Evolutionary conservation across 352 stramenopile genomes (phyloP).

Genomic region (Phytophthora agathidicida): DNA sequence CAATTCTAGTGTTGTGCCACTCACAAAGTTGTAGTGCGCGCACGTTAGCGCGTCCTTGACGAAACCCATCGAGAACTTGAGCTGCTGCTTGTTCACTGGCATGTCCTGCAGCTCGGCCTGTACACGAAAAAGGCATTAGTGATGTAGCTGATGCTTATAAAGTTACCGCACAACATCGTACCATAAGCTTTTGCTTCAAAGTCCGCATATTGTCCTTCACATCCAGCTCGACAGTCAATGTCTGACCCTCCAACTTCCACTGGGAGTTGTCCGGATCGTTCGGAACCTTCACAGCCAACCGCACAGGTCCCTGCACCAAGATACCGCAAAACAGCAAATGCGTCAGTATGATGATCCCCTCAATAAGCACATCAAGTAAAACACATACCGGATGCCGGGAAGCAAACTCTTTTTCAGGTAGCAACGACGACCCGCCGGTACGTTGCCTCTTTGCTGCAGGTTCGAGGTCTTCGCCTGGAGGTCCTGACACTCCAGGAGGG

Average conservation of each 20-base stretch:
- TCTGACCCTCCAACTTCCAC: slow-evolving; percentile 95
- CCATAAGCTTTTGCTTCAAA: slow-evolving; percentile 92
- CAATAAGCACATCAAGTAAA: slow-evolving; percentile 5
- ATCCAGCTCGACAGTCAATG: slow-evolving; percentile 87
- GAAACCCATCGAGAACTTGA: slow-evolving; percentile 93
- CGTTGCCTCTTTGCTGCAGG: slow-evolving; percentile 76
- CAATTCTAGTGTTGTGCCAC: slow-evolving; percentile 71
- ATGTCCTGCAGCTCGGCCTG: slow-evolving; percentile 88
- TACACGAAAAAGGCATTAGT: slow-evolving; percentile 4
- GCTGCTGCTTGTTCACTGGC: slow-evolving; percentile 96
- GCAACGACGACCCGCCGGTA: slow-evolving; percentile 57
- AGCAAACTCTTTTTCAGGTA: slow-evolving; percentile 86
- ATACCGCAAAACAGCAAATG: slow-evolving; percentile 6
- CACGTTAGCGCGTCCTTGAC: slow-evolving; percentile 90
- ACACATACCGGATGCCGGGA: slow-evolving; percentile 68
- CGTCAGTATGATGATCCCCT: slow-evolving; percentile 4
- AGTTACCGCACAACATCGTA: too few species aligned
- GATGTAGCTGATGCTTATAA: too few species aligned
- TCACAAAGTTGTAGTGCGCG: slow-evolving; percentile 89
- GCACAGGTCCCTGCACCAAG: slow-evolving; percentile 58
- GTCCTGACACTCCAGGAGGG: slow-evolving; percentile 44
- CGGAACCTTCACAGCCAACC: slow-evolving; percentile 81
- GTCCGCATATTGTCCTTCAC: slow-evolving; percentile 91
- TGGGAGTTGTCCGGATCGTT: slow-evolving; percentile 88
- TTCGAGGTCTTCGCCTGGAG: slow-evolving; percentile 45